Evolutionary conservation across 2,329 filamentous ascomycete species (phyloP).

Genomic region (Botryotinia globosa): DNA sequence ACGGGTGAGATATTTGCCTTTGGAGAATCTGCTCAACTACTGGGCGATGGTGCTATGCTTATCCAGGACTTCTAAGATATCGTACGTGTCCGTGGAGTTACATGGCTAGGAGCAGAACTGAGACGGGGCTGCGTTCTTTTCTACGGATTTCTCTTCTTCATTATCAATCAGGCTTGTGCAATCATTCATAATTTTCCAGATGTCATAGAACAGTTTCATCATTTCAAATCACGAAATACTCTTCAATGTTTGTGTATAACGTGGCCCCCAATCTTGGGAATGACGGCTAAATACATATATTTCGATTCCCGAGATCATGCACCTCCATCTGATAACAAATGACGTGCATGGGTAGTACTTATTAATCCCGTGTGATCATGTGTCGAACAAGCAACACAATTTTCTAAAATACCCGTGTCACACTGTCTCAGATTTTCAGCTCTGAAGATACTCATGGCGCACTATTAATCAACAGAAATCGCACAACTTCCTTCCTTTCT

Average conservation of each 20-base stretch:
- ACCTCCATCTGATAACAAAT: background rate
- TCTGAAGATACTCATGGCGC: background rate
- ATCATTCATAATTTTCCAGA: background rate
- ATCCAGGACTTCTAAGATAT: background rate
- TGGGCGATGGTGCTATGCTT: background rate
- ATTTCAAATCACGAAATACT: background rate
- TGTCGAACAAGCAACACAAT: background rate
- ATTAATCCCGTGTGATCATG: background rate
- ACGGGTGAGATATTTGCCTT: slow-evolving; percentile 7
- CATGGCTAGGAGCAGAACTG: background rate
- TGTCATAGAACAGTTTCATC: background rate
- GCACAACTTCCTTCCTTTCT: background rate
- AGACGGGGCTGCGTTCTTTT: background rate
- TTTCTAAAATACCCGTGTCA: background rate
- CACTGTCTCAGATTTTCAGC: slow-evolving; percentile 1
- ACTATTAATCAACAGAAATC: background rate
- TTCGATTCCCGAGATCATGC: background rate
- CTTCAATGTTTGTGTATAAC: background rate
- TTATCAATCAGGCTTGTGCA: background rate
- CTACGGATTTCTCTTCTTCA: fast-evolving
- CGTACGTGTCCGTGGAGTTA: background rate
- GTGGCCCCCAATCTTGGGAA: background rate
- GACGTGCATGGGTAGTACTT: background rate
- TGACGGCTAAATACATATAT: background rate
- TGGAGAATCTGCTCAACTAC: background rate